Percentiles rank a stretch among this genome's conserved stretches.
Conservation (phyloP, 2,329 filamentous ascomycete species). For the Talaromyces sp. region DNA sequence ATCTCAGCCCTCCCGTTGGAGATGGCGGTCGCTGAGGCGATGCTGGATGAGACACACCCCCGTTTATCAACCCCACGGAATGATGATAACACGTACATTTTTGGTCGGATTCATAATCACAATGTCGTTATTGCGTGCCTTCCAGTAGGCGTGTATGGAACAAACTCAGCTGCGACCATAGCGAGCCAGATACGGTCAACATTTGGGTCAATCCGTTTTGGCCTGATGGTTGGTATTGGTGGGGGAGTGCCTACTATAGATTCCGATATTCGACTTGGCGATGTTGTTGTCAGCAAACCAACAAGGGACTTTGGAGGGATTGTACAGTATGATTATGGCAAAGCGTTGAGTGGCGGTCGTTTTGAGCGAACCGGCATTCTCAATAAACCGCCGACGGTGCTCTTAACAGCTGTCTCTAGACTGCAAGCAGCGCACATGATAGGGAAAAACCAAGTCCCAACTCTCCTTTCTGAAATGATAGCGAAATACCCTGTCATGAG, state of each 20-base stretch:
- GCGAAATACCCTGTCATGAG: neutral
- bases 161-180: conserved; percentile 18
- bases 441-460: neutral
- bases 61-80: conserved; percentile 5
- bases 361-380: conserved; percentile 8
- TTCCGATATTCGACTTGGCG: conserved; percentile 20
- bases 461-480: neutral
- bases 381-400: conserved; percentile 10
- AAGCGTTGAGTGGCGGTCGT: conserved; percentile 1
- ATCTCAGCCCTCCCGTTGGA: neutral
- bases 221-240: conserved; percentile 23
- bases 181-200: conserved; percentile 16
- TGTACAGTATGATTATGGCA: conserved; percentile 15
- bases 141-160: conserved; percentile 13
- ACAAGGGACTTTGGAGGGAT: conserved; percentile 17
- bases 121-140: conserved; percentile 21
- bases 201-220: conserved; percentile 18
- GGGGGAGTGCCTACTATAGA: conserved; percentile 18
- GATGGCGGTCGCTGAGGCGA: conserved; percentile 7
- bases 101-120: conserved; percentile 15
- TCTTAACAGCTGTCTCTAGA: conserved; percentile 9
- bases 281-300: conserved; percentile 23
- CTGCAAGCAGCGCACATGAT: conserved; percentile 9
- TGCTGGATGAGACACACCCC: conserved; percentile 19
- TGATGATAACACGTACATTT: conserved; percentile 17